Conservation (phyloP, 2,329 filamentous ascomycete species). For the Scytalidium sp. region DNA sequence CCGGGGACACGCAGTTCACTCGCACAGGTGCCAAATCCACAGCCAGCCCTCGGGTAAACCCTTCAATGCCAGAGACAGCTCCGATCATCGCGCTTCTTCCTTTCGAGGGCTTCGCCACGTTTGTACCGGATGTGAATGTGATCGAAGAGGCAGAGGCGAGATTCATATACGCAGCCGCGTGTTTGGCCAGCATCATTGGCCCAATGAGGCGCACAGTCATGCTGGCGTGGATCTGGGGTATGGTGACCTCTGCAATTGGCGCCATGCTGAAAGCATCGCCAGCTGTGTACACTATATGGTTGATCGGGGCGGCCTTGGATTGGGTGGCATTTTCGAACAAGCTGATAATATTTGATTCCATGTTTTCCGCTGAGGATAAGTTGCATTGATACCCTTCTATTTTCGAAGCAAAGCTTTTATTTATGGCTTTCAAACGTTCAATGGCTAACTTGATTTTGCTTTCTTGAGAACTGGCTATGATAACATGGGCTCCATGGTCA, state of each 20-base stretch:
- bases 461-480: too few species aligned
- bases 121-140: conserved; percentile 13
- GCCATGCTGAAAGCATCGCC: too few species aligned
- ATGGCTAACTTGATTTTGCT: conserved; percentile 7
- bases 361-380: too few species aligned
- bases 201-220: conserved; percentile 1
- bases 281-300: conserved; percentile 18
- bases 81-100: conserved; percentile 45
- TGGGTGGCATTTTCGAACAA: conserved; percentile 33
- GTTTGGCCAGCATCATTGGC: conserved; percentile 7
- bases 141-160: conserved; percentile 19
- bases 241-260: conserved; percentile 4
- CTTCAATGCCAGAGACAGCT: conserved; percentile 48
- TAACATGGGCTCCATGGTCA: conserved; percentile 18
- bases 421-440: neutral
- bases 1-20: conserved; percentile 60
- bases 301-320: conserved; percentile 3
- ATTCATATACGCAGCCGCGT: too few species aligned
- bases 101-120: conserved; percentile 10
- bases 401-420: too few species aligned
- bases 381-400: too few species aligned
- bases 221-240: conserved; percentile 1
- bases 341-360: conserved; percentile 32
- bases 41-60: conserved; percentile 53
- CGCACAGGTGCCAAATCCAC: conserved; percentile 61